Base-by-base conservation (phyloP, 2,329 filamentous ascomycete species). In the Hansfordia pulvinata region DNA sequence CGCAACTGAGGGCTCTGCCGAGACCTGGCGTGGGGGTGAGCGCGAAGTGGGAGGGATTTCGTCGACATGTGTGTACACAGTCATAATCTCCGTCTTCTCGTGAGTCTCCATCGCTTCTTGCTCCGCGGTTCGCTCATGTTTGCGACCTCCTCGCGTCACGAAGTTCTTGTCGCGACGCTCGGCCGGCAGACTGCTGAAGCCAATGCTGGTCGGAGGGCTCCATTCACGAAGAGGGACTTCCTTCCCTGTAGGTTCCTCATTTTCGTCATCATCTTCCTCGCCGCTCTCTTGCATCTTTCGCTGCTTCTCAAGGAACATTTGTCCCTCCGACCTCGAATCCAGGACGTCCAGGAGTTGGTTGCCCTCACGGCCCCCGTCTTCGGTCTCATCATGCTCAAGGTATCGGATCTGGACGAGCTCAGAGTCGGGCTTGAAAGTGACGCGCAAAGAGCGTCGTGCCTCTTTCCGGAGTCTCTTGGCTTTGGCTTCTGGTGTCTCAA, bases 261-360 rank as follows among this genome's bases (percentile, higher is more conserved):
- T 70, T 8, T 66, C 63, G 4, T 64, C 61, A 4, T 69, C 63
- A 8, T 75, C 65, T 1, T 75, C 67, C 3, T 70, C 66, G 23
- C 61, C 55, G 16, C 60, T 58, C 6, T 60, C 54, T 23, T 63
- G 57, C 35, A 64, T 60, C 40, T 73, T 76, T n/a, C n/a, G n/a
- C n/a, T n/a, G n/a, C n/a, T n/a, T n/a, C n/a, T n/a, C n/a, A n/a
- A n/a, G n/a, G 27, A 76, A 54, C 38, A 77, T 72, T 58, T 78
- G 73, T 25, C 80, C 76, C 42, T 82, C 81, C 5, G 72, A 74
- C 26, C 73, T 72, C 40, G 82, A 76, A 44, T 85, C 79, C 17
- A 68, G 67, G 4, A 76, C 76, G 47, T 85, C 78, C 25, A 71
- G 70, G 20, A 76, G 66, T 62, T 82, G 74, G 41, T 72, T 77